Evolutionary conservation across 164 flowering plant species (phyloP), one percentile per base, ranked within the genome.

Genomic region (Dillenia suffruticosa): DNA sequence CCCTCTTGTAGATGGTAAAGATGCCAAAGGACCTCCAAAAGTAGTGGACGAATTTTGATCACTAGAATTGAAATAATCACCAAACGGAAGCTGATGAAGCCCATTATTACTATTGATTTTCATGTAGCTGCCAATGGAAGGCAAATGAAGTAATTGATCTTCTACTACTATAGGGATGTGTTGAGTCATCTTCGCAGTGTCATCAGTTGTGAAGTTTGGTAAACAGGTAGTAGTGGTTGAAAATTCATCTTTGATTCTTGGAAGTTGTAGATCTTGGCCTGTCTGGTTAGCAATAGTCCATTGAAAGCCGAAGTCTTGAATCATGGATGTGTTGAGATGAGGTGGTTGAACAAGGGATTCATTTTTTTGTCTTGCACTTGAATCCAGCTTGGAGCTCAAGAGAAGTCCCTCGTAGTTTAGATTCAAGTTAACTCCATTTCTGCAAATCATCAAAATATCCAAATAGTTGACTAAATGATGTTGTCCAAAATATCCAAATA

Each of bases 221-320:
- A 58, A 74, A 54, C 4, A 72, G 62, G 43, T 67, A 10, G 53
- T 49, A 45, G 66, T 6, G 1, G 58, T 68, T 14, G 82, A 66
- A 16, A 70, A 44, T 68, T 81, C 81, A 47, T 78, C 77, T 63
- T 81, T 81, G 46, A 79, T 72, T 66, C 67, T 81, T 8, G 81
- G 51, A n/a, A 69, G 67, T 8, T 71, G 71, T 12, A 59, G 62
- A 11, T 79, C 69, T 63, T 74, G 70, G 12, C 71, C 19, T 32
- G 78, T 58, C 12, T 66, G 67, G 44, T 58, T 69, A 59, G 63
- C 65, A 57, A 56, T 64, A 43, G 44, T 64, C 79, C 84, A 84
- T 44, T 79, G 69, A 57, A 65, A 70, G 19, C 84, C 76, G 59
- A 70, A 58, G 55, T 77, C 81, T 68, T 75, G 86, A 59, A 78